Percentiles rank a stretch among this genome's conserved stretches.
These are phyloP conservation scores for Fagus crenata DNA, from an alignment of 306 rosid genomes.

Conservation along the genomic window DNA sequence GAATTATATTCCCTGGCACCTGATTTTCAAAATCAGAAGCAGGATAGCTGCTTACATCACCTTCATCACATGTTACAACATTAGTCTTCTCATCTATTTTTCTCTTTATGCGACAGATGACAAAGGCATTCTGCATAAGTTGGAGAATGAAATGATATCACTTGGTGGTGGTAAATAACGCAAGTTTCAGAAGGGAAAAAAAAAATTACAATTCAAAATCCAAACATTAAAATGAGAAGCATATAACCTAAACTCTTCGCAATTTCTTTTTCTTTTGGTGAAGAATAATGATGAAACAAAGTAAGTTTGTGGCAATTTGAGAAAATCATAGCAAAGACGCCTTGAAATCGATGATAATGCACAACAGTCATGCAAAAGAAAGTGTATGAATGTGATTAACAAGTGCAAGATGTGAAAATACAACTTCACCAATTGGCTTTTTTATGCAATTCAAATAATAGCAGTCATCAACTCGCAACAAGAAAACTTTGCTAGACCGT, in stretches of 20 bases:
- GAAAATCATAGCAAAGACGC: neutral
- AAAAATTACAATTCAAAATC: neutral
- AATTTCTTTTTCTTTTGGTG: neutral
- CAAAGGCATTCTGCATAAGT: slow-evolving; percentile 46
- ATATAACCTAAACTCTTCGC: neutral
- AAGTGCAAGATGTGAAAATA: neutral
- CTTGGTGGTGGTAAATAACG: slow-evolving; percentile 2
- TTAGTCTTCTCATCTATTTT: slow-evolving; percentile 22
- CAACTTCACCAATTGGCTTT: neutral
- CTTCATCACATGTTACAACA: slow-evolving; percentile 20
- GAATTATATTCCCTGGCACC: neutral
- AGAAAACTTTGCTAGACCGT: neutral
- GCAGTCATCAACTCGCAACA: neutral
- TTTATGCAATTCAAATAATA: neutral
- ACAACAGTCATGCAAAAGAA: neutral
- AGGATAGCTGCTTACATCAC: slow-evolving; percentile 29
- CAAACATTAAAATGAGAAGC: slow-evolving; percentile 12
- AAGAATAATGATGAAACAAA: neutral
- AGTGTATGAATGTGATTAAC: neutral
- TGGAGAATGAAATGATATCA: slow-evolving; percentile 14
- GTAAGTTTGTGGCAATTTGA: neutral
- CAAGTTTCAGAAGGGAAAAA: neutral
- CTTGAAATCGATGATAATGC: neutral
- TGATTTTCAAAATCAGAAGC: slow-evolving; percentile 22
- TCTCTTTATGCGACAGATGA: slow-evolving; percentile 47